Conservation (phyloP, 495 filamentous ascomycete species). For the Jackrogersella multiformis region DNA sequence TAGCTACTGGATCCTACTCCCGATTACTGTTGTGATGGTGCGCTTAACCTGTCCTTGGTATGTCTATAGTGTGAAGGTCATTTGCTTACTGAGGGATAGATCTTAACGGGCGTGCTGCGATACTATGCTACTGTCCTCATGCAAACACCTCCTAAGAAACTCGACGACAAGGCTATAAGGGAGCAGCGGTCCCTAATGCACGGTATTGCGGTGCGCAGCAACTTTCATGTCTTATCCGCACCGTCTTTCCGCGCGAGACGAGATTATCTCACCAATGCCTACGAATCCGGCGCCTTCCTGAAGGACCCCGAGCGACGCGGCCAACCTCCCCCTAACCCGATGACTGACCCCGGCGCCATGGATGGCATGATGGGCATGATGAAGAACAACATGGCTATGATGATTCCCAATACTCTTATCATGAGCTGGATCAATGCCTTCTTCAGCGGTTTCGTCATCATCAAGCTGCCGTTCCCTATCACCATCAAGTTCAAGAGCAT, state of each 20-base stretch:
- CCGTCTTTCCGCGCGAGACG: constrained; percentile 81
- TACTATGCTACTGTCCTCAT: constrained; percentile 95
- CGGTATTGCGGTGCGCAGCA: constrained; percentile 83
- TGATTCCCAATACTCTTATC: constrained; percentile 97
- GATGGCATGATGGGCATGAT: constrained; percentile 99
- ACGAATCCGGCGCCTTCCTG: constrained; percentile 84
- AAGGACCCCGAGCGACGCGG: constrained; percentile 88
- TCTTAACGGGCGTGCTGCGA: constrained; percentile 92
- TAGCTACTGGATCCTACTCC: constrained; percentile 98
- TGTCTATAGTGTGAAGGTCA: background rate
- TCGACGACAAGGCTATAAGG: constrained; percentile 75
- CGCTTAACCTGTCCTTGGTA: constrained; percentile 1
- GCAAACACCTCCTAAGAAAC: constrained; percentile 83
- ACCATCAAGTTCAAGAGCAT: constrained; percentile 99
- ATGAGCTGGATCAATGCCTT: constrained; percentile 99
- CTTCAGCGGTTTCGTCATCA: constrained; percentile 96
- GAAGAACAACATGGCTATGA: constrained; percentile 99
- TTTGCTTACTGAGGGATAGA: constrained; percentile 57
- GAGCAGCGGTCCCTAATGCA: constrained; percentile 89
- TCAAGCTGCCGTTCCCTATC: constrained; percentile 98
- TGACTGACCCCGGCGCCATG: constrained; percentile 97
- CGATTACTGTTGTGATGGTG: constrained; percentile 98
- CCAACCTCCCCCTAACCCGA: constrained; percentile 89
- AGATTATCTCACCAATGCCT: constrained; percentile 79
- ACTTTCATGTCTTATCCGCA: constrained; percentile 75